Evolutionary conservation across 2,329 filamentous ascomycete species (phyloP).

Genomic region (Fusarium floridanum): DNA sequence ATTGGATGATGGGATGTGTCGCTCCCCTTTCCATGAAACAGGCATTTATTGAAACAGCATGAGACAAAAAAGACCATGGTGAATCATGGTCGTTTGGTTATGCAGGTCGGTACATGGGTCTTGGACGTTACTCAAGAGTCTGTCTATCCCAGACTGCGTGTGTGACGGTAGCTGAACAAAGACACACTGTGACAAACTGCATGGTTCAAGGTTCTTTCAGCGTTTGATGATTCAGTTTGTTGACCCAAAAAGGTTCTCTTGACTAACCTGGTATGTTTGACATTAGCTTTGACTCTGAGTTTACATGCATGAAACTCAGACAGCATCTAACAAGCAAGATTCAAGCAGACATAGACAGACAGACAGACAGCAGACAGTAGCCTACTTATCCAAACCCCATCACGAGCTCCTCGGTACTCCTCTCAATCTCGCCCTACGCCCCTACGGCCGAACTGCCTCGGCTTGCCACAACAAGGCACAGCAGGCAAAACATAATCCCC

Average conservation of each 20-base stretch:
- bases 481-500: neutral
- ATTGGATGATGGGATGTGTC: neutral
- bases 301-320: neutral
- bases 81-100: neutral
- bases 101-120: neutral
- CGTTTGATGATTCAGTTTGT: neutral
- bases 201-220: neutral
- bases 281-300: neutral
- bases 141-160: neutral
- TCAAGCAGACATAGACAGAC: too few species aligned
- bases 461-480: conserved; percentile 15
- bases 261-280: neutral
- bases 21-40: neutral
- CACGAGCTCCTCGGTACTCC: conserved; percentile 30
- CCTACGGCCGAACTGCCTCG: conserved; percentile 42
- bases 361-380: neutral
- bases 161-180: neutral
- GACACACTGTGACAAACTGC: neutral
- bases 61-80: neutral
- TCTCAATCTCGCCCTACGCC: conserved; percentile 24
- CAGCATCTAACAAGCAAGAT: neutral
- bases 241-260: neutral
- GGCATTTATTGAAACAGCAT: neutral
- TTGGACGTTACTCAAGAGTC: neutral
- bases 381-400: neutral